These are phyloP conservation scores for Cystobasidium sp. DNA, from an alignment of 1,284 basidiomycete species.

Conservation along the genomic window DNA sequence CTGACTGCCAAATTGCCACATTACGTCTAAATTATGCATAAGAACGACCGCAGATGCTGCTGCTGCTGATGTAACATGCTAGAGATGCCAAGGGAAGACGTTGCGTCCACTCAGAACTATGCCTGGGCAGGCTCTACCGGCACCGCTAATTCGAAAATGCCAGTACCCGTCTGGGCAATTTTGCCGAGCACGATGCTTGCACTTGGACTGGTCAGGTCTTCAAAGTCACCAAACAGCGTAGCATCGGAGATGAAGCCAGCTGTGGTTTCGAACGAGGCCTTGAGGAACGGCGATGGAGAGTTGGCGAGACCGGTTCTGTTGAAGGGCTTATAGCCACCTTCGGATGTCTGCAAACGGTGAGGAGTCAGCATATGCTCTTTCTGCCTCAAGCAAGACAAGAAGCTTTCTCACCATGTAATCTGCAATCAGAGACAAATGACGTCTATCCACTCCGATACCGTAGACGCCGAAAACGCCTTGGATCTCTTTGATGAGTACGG, in stretches of 20 bases:
- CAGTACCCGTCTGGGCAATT: constrained; percentile 81
- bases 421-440: constrained; percentile 95
- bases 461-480: constrained; percentile 93
- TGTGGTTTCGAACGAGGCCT: constrained; percentile 97
- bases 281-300: constrained; percentile 89
- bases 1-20: not conserved
- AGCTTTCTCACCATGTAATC: constrained; percentile 87
- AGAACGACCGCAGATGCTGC: no score
- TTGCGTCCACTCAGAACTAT: not conserved
- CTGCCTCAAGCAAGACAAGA: constrained; percentile 24
- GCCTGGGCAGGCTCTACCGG: not conserved
- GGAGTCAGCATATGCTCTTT: not conserved
- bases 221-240: constrained; percentile 90
- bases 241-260: constrained; percentile 94
- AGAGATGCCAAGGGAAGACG: no score
- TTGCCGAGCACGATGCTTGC: constrained; percentile 89
- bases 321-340: constrained; percentile 96
- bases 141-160: constrained; percentile 70
- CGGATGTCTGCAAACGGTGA: constrained; percentile 74
- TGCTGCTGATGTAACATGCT: no score
- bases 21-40: not conserved
- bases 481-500: constrained; percentile 70
- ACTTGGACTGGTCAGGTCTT: constrained; percentile 84
- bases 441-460: constrained; percentile 91
- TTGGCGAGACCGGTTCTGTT: constrained; percentile 92